Conservation (phyloP, 768 basidiomycete genomes). For the Sutorius australiensis region DNA sequence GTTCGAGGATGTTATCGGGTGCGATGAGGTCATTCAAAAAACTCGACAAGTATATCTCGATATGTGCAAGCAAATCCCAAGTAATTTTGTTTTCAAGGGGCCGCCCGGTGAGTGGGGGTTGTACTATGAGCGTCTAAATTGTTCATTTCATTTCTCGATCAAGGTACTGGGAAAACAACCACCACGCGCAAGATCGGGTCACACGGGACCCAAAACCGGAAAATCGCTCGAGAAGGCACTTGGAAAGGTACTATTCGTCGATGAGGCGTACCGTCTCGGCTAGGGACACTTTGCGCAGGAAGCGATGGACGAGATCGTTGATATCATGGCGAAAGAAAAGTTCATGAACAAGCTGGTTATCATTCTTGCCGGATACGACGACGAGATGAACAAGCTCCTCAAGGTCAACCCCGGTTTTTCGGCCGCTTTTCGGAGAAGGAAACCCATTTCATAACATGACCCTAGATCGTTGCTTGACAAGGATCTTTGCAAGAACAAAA, state of each 20-base stretch:
- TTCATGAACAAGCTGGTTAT: constrained; percentile 60
- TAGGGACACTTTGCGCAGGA: constrained; percentile 66
- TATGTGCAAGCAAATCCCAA: constrained; percentile 52
- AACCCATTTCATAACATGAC: constrained; percentile 51
- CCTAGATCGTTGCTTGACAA: constrained; percentile 41
- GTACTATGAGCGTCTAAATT: no score
- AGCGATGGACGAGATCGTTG: constrained; percentile 69
- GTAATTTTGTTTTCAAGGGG: constrained; percentile 67
- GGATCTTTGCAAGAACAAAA: constrained; percentile 43
- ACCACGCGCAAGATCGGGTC: constrained; percentile 63
- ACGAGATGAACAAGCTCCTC: constrained; percentile 61
- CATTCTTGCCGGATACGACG: constrained; percentile 67
- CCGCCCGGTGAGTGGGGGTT: constrained; percentile 50
- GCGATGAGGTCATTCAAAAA: constrained; percentile 48
- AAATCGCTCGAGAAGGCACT: constrained; percentile 60
- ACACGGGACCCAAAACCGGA: constrained; percentile 65
- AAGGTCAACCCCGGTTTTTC: constrained; percentile 58
- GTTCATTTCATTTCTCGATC: not conserved
- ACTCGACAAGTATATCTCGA: constrained; percentile 46
- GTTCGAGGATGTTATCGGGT: constrained; percentile 62
- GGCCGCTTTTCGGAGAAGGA: constrained; percentile 64
- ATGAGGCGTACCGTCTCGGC: constrained; percentile 64
- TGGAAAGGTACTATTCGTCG: constrained; percentile 66
- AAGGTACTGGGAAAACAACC: constrained; percentile 65
- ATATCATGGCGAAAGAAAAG: constrained; percentile 52